phyloP scores from a whole-genome alignment of 495 filamentous ascomycete genomes.

The Tuber microsphaerosporum region DNA sequence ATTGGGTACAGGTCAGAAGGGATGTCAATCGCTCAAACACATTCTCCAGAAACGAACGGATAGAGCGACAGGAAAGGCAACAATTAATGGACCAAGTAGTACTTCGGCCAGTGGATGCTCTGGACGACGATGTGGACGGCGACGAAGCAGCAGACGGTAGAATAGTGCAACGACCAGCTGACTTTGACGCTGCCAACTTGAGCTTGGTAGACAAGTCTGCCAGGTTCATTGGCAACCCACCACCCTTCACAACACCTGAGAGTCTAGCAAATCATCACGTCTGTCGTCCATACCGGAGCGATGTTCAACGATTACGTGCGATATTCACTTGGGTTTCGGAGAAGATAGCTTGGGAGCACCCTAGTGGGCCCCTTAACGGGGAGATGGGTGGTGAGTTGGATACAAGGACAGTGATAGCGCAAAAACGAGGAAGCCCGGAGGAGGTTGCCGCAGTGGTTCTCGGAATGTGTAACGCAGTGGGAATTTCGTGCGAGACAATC shows the following conservation, averaged over 20 bases:
- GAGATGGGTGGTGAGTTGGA: slow-evolving; percentile 75
- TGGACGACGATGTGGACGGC: slow-evolving; percentile 77
- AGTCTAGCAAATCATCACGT: slow-evolving; percentile 85
- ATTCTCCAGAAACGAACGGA: slow-evolving; percentile 75
- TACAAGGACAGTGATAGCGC: slow-evolving; percentile 71
- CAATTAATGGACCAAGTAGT: slow-evolving; percentile 90
- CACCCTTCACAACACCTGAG: slow-evolving; percentile 75
- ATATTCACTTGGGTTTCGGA: slow-evolving; percentile 97
- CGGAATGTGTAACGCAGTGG: slow-evolving; percentile 91
- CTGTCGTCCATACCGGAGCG: slow-evolving; percentile 88
- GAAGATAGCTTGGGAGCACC: slow-evolving; percentile 81
- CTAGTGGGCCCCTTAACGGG: slow-evolving; percentile 35
- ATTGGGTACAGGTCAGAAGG: slow-evolving; percentile 92
- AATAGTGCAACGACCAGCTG: slow-evolving; percentile 71
- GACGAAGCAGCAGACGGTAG: slow-evolving; percentile 82
- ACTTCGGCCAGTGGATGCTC: slow-evolving; percentile 77
- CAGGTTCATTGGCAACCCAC: slow-evolving; percentile 81
- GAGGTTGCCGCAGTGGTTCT: slow-evolving; percentile 81
- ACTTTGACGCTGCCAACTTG: slow-evolving; percentile 73
- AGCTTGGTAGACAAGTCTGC: slow-evolving; percentile 89
- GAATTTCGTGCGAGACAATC: slow-evolving; percentile 75
- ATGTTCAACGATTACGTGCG: slow-evolving; percentile 82
- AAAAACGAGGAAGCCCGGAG: slow-evolving; percentile 75
- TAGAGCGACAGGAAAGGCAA: slow-evolving; percentile 81
- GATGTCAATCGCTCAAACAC: slow-evolving; percentile 95